phyloP scores from a whole-genome alignment of 306 rosid species.

The Canavalia gladiata region DNA sequence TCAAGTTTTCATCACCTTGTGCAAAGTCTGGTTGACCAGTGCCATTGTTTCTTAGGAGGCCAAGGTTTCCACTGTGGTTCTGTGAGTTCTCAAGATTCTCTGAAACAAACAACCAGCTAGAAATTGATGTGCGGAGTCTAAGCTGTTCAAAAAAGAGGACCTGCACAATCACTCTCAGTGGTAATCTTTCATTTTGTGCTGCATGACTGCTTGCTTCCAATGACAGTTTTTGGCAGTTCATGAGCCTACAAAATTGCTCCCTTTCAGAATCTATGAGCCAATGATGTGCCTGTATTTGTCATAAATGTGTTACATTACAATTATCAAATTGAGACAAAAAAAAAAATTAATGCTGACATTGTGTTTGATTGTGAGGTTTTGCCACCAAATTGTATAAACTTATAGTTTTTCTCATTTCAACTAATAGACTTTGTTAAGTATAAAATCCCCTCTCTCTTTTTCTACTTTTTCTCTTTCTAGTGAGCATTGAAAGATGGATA shows the following conservation, averaged over 20 bases:
- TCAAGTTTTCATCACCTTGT: slow-evolving; percentile 62
- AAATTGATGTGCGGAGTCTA: slow-evolving; percentile 85
- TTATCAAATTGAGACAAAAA: slow-evolving; percentile 12
- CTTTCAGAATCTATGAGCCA: slow-evolving; percentile 85
- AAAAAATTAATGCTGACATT: not conserved
- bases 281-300: slow-evolving; percentile 77
- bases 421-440: slow-evolving; percentile 2
- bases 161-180: slow-evolving; percentile 81
- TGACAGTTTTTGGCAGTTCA: slow-evolving; percentile 87
- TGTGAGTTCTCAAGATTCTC: slow-evolving; percentile 71
- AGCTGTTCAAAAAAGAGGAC: slow-evolving; percentile 90
- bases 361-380: not conserved
- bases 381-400: not conserved
- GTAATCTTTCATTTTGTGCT: slow-evolving; percentile 87
- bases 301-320: slow-evolving; percentile 33
- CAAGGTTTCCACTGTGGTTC: slow-evolving; percentile 57
- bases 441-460: not conserved
- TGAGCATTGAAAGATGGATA: not conserved
- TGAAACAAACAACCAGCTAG: slow-evolving; percentile 85
- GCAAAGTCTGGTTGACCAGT: slow-evolving; percentile 48
- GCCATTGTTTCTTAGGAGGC: slow-evolving; percentile 52
- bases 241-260: slow-evolving; percentile 85
- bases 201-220: slow-evolving; percentile 90
- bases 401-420: not conserved
- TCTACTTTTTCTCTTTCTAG: not conserved